Base-by-base conservation (phyloP, 2,329 filamentous ascomycete species). In the Epichloe typhina region DNA sequence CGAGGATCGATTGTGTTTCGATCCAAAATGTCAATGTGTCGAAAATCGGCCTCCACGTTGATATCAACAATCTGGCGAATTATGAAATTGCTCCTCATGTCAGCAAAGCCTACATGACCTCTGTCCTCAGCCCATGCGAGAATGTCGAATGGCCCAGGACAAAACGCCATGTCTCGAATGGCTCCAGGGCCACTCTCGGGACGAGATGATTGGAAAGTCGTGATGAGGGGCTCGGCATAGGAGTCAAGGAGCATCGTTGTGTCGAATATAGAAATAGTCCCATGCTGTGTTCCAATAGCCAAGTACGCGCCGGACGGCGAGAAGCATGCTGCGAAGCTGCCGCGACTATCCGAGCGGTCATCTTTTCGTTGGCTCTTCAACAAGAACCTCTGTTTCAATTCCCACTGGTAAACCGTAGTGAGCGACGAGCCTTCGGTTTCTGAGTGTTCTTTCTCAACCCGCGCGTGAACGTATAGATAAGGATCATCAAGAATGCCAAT, bases 111-210 rank as follows among this genome's bases (percentile, higher is more conserved):
- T 15, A 90, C 73, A 51, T 82, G 75, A 3, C 84, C 86, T 55
- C 86, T 83, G 59, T 95, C 87, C 66, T 98, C 93, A 8, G 89
- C 87, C 90, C 93, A 97, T 6, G 94, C 86, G 40, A 98, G 72
- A 17, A 98, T 77, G 62, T 96, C 91, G 73, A 84, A 91, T 0
- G 90, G 88, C 1, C 86, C 86, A 0, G 91, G 90, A 4, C 87
- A 89, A 63, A 98, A 98, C 1, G 84, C 77, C 86, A 97, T 94
- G 54, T 89, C 88, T 54, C 93, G 80, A 49, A 97, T 82, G 35
- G 91, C 89, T 42, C 91, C 91, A 19, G 78, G 75, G 21, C 80
- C 76, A n/a, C 73, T 75, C 53, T 79, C 76, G 0, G 87, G 80
- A 54, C 88, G 75, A 0, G 89, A 90, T 15, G 89, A 90, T 52